phyloP scores from a whole-genome alignment of 768 basidiomycete species.

The Tricholoma furcatifolium region DNA sequence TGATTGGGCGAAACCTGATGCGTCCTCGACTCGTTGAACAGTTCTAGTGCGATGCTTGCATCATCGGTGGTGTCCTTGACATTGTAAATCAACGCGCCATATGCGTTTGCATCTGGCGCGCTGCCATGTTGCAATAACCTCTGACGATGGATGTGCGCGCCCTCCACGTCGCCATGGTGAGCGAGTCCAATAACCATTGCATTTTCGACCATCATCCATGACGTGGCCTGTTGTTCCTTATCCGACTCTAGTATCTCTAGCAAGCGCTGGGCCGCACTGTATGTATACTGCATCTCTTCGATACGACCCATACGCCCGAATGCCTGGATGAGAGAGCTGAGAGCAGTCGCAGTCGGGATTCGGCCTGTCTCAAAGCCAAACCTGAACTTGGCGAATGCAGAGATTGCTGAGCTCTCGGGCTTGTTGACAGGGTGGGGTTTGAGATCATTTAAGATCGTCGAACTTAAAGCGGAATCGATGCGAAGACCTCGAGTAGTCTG shows the following conservation, averaged over 20 bases:
- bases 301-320: conserved; percentile 65
- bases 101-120: conserved; percentile 84
- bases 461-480: conserved; percentile 9
- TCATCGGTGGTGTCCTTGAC: conserved; percentile 97
- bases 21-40: conserved; percentile 76
- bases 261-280: conserved; percentile 64
- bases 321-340: conserved; percentile 64
- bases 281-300: conserved; percentile 62
- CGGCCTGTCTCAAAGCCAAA: conserved; percentile 39
- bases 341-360: conserved; percentile 48
- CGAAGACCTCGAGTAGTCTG: neutral
- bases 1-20: conserved; percentile 74
- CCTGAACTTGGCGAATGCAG: conserved; percentile 52
- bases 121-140: conserved; percentile 77
- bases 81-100: conserved; percentile 83
- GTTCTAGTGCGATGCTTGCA: conserved; percentile 77
- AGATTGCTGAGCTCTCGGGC: conserved; percentile 20
- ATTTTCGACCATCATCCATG: conserved; percentile 84
- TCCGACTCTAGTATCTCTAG: conserved; percentile 43
- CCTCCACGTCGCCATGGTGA: conserved; percentile 75
- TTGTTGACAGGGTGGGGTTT: neutral
- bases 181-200: conserved; percentile 87
- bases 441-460: conserved; percentile 4
- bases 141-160: conserved; percentile 77
- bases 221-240: conserved; percentile 46